A percentile compares a stretch with the other conserved stretches of the same genome.
Evolutionary conservation across 495 filamentous ascomycete genomes (phyloP).

Genomic region (Alectoria sarmentosa): DNA sequence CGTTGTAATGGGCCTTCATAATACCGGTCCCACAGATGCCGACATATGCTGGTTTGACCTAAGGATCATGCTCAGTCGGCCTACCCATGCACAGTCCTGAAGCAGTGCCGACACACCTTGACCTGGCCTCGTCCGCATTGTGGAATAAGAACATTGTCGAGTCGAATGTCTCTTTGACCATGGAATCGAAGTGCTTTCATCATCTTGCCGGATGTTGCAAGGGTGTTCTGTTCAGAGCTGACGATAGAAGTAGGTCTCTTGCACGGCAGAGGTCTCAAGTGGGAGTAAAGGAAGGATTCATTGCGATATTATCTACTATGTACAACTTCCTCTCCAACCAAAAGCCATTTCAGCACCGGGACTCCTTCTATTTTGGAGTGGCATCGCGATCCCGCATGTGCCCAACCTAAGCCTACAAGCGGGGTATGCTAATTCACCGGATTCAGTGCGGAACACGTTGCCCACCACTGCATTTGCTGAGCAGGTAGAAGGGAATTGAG

Average conservation of each 20-base stretch:
- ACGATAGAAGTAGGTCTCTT: background rate
- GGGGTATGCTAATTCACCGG: background rate
- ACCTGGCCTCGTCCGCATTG: slow-evolving; percentile 35
- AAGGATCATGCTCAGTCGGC: slow-evolving; percentile 4
- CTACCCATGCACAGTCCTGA: too few relatives aligned
- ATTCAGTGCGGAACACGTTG: background rate
- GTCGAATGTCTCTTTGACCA: slow-evolving; percentile 35
- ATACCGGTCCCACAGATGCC: slow-evolving; percentile 53
- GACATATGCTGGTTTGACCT: slow-evolving; percentile 48
- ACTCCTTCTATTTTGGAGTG: background rate
- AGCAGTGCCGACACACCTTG: slow-evolving; percentile 29
- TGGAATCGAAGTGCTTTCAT: slow-evolving; percentile 43
- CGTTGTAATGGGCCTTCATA: background rate
- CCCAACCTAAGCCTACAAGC: background rate
- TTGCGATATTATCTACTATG: background rate
- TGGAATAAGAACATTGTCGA: slow-evolving; percentile 39
- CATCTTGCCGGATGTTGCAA: slow-evolving; percentile 11
- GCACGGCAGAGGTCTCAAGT: background rate
- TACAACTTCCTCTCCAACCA: background rate
- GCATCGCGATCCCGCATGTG: background rate
- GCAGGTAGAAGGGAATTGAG: background rate
- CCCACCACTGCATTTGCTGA: background rate
- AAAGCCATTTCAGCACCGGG: background rate
- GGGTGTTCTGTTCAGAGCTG: background rate
- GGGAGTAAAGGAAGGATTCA: background rate